These are phyloP conservation scores for Pleurotus giganteus DNA, from an alignment of 768 basidiomycete species.

Conservation along the genomic window DNA sequence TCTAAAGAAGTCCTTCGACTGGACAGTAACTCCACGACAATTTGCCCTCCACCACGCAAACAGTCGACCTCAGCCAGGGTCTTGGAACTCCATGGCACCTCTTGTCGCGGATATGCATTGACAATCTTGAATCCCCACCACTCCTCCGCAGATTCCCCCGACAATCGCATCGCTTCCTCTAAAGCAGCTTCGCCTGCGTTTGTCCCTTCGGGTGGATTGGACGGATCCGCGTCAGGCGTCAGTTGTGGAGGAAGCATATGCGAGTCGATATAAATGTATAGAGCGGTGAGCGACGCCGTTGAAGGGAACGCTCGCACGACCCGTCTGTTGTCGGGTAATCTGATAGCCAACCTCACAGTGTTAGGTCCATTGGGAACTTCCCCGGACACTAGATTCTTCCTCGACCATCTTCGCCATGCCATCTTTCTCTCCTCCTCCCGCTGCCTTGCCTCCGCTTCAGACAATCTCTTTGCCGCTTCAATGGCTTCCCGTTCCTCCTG, in stretches of 20 bases:
- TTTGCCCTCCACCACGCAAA: slow-evolving; percentile 58
- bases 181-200: slow-evolving; percentile 35
- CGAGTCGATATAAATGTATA: slow-evolving; percentile 75
- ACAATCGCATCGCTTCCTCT: slow-evolving; percentile 23
- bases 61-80: slow-evolving; percentile 45
- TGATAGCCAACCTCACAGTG: slow-evolving; percentile 45
- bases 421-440: slow-evolving; percentile 33
- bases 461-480: slow-evolving; percentile 25
- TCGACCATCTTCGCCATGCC: slow-evolving; percentile 62
- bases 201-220: slow-evolving; percentile 35
- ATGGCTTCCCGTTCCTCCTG: slow-evolving; percentile 17
- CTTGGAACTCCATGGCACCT: slow-evolving; percentile 49
- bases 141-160: slow-evolving; percentile 16
- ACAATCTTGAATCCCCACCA: slow-evolving; percentile 78
- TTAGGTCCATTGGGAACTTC: slow-evolving; percentile 20
- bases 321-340: slow-evolving; percentile 56
- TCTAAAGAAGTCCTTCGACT: slow-evolving; percentile 15
- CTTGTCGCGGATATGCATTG: slow-evolving; percentile 67
- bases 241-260: slow-evolving; percentile 46
- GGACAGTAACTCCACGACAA: slow-evolving; percentile 54
- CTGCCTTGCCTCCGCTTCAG: slow-evolving; percentile 32
- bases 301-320: slow-evolving; percentile 55
- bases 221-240: slow-evolving; percentile 38
- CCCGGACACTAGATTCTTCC: slow-evolving; percentile 42
- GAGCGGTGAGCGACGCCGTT: slow-evolving; percentile 49